Base-by-base conservation (phyloP, 345 rosid species). In the Microthlaspi erraticum region DNA sequence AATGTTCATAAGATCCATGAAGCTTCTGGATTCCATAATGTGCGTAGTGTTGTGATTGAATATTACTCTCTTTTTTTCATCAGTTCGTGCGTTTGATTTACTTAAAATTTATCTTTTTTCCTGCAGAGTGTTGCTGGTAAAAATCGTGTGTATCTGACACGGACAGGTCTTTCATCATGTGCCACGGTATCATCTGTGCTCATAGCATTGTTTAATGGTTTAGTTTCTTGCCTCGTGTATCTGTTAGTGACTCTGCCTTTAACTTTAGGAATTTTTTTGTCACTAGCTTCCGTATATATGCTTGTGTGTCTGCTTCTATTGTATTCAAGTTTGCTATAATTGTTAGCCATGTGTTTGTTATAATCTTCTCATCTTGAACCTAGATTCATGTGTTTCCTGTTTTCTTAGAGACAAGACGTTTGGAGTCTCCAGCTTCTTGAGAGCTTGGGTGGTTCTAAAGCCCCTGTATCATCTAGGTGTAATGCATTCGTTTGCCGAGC, bases 381-480 rank as follows among this genome's bases (percentile, higher is more conserved):
- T 12, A 20, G 48, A 7, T 48, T 66, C 66, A 26, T 36, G 18
- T 39, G 60, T 52, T 34, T 82, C 33, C 73, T 79, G 18, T 32
- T 53, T 68, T 43, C 62, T 60, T 71, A 87, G 91, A 82, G 84
- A 53, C 89, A 69, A 77, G 86, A 85, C 76, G 68, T 73, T 66
- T 84, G 86, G 92, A 82, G 88, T 84, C 73, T 84, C 52, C 87
- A 84, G 43, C 69, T 81, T 71, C 45, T 82, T 18, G 78, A 72
- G 57, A 75, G 71, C 70, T 55, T 75, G 20, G 69, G 38, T 53
- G 71, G 82, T 69, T 84, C 89, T 12, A 36, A 65, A 53, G 51
- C 29, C 54, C 82, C 85, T 41, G 64, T 49, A 18, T 74, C 78
- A 61, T 70, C 87, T 48, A 84, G 86, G 77, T 74, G 78, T 66